phyloP scores from a whole-genome alignment of 352 stramenopile genomes.

The Pythium monospermum region DNA sequence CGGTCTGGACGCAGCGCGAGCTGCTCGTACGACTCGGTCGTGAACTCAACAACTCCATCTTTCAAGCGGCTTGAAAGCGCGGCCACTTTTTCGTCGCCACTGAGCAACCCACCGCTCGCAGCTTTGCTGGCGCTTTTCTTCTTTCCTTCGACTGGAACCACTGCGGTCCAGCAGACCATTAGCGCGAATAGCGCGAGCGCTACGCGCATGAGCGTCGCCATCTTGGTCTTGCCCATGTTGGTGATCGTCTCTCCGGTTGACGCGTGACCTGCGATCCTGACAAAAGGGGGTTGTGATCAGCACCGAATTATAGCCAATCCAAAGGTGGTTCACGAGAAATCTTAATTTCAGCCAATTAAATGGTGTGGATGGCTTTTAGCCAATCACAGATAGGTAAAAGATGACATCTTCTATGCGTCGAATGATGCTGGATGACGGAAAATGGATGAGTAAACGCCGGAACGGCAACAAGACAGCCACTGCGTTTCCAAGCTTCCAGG shows the following conservation, averaged over 20 bases:
- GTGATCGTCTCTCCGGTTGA: slow-evolving; percentile 20
- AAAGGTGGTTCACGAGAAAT: background rate
- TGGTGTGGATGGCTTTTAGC: background rate
- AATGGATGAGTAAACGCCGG: slow-evolving; percentile 27
- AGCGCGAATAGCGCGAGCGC: slow-evolving; percentile 38
- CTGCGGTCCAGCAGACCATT: slow-evolving; percentile 18
- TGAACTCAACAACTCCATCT: slow-evolving; percentile 61
- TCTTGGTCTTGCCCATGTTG: slow-evolving; percentile 2
- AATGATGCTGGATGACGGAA: background rate
- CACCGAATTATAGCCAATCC: slow-evolving; percentile 20
- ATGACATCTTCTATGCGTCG: background rate
- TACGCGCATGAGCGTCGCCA: slow-evolving; percentile 18
- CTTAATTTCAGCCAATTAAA: slow-evolving; percentile 3
- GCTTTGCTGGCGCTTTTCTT: slow-evolving; percentile 18
- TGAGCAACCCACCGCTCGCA: slow-evolving; percentile 29
- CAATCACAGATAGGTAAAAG: no score
- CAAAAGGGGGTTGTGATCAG: slow-evolving; percentile 12
- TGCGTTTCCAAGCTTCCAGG: no score
- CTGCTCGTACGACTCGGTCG: slow-evolving; percentile 45
- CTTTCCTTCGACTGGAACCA: slow-evolving; percentile 32
- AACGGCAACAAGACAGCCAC: no score
- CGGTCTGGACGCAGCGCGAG: slow-evolving; percentile 59
- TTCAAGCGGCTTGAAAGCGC: slow-evolving; percentile 42
- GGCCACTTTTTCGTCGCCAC: slow-evolving; percentile 59
- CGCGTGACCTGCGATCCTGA: slow-evolving; percentile 18